phyloP scores from a whole-genome alignment of 768 basidiomycete species.

The Lanmaoa rubissima region DNA sequence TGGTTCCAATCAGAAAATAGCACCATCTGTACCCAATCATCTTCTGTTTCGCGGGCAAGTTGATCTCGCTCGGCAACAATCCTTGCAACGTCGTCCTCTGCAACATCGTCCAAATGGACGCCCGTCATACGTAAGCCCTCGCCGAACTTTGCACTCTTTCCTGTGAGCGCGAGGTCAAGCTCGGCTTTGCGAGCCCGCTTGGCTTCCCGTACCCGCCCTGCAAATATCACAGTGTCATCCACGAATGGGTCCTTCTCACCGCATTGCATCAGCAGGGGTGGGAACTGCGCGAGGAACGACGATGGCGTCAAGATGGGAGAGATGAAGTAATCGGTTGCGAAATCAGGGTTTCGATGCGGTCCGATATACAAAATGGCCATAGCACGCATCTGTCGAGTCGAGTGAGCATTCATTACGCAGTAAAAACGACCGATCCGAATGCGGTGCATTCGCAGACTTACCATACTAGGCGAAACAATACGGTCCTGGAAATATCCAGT shows the following conservation, averaged over 20 bases:
- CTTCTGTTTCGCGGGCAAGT: constrained; percentile 70
- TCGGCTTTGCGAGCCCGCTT: constrained; percentile 81
- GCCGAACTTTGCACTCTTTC: constrained; percentile 62
- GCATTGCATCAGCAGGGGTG: constrained; percentile 89
- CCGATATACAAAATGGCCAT: constrained; percentile 99
- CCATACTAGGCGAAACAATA: constrained; percentile 95
- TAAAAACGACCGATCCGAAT: constrained; percentile 1
- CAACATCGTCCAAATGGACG: constrained; percentile 27
- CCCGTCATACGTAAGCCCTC: constrained; percentile 63
- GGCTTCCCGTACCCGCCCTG: constrained; percentile 91
- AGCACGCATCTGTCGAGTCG: constrained; percentile 86
- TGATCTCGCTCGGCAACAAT: constrained; percentile 59
- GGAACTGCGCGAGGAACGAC: constrained; percentile 85
- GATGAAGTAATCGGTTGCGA: constrained; percentile 92
- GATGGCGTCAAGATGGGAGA: constrained; percentile 91
- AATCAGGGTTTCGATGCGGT: constrained; percentile 90
- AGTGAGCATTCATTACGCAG: constrained; percentile 6
- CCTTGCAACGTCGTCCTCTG: constrained; percentile 34
- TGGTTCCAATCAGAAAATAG: constrained; percentile 97
- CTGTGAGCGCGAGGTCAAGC: constrained; percentile 57
- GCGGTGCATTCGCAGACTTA: constrained; percentile 39
- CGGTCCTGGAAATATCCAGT: constrained; percentile 93
- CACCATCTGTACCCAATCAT: constrained; percentile 93
- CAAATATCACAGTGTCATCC: constrained; percentile 96
- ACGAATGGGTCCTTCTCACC: constrained; percentile 96